Base-by-base conservation (phyloP, 805 yeast species). In the Priceomyces carsonii region DNA sequence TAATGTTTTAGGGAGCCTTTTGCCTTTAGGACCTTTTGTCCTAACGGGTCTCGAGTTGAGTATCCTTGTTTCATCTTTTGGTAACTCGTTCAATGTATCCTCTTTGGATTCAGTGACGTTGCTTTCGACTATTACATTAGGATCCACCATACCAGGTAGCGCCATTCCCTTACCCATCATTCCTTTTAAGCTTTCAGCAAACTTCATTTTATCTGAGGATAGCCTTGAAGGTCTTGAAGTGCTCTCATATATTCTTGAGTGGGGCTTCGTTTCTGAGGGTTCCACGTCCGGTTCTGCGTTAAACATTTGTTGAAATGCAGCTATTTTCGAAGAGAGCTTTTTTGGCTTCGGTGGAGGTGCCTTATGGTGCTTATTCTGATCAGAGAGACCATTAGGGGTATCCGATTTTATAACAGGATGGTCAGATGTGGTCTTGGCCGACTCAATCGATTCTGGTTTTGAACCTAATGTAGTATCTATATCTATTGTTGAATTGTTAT, bases 231-330 rank as follows among this genome's bases (percentile, higher is more conserved):
- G 44, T 38, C 19, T 38, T 40, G 24, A 29, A 23, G 33, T 23
- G n/a, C n/a, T n/a, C n/a, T n/a, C n/a, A n/a, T n/a, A n/a, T 12
- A 19, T 29, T 9, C 6, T 13, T 5, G 22, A 22, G 22, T 6
- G 29, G 26, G n/a, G 26, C 15, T 18, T 22, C 12, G 5, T 29
- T 12, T 30, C 26, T 13, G 26, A 26, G 8, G 36, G 18, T 6
- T 30, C 4, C 8, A 26, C 17, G 17, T 15, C 14, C 3, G 57
- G 42, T 12, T 48, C 48, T 36, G 57, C 62, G 32, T 75, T 75
- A 36, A 85, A 66, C 83, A 82, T 78, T 50, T 82, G 84, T 51
- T 85, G 95, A 55, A 85, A 85, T 0, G 89, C 89, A 1, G 90
- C 89, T 40, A 85, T 85, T 43, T 73, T 82, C 1, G 88, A 80